Evolutionary conservation across 345 rosid genomes (phyloP).

Genomic region (Gossypium longicalyx): DNA sequence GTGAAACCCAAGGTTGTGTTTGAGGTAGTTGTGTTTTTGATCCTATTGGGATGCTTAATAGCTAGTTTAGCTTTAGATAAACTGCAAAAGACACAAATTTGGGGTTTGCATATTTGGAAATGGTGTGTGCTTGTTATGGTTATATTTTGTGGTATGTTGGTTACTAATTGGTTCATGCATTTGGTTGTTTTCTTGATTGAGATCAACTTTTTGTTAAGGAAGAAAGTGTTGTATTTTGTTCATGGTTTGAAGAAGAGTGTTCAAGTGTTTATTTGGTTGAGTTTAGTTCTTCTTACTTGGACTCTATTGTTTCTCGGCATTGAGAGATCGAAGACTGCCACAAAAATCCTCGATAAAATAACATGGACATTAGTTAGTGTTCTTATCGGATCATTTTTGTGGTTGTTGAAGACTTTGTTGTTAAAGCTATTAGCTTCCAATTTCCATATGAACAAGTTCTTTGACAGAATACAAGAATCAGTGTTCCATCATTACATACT

Average conservation of each 20-base stretch:
- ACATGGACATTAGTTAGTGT: conserved; percentile 62
- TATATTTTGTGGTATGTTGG: conserved; percentile 58
- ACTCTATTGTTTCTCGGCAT: conserved; percentile 42
- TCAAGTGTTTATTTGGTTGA: conserved; percentile 74
- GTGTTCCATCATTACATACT: conserved; percentile 77
- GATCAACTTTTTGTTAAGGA: conserved; percentile 58
- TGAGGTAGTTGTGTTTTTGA: conserved; percentile 43
- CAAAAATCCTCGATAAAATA: conserved; percentile 36
- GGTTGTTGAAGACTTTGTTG: conserved; percentile 64
- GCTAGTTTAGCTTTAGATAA: conserved; percentile 52
- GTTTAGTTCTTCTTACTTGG: conserved; percentile 67
- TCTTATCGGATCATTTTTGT: conserved; percentile 58
- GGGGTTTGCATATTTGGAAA: conserved; percentile 74
- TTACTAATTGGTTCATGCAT: conserved; percentile 74
- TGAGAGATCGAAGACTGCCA: conserved; percentile 34
- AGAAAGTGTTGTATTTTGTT: conserved; percentile 85
- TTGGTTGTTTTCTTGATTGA: conserved; percentile 72
- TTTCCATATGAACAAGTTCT: conserved; percentile 75
- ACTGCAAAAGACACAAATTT: conserved; percentile 27
- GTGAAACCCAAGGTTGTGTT: conserved; percentile 34
- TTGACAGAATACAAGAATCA: conserved; percentile 88
- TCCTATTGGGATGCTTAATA: conserved; percentile 38
- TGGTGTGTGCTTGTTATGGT: conserved; percentile 82
- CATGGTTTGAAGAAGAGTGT: conserved; percentile 87
- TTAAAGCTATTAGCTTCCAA: conserved; percentile 76